Base-by-base conservation (phyloP, 805 yeast species). In the Ogataea henricii region DNA sequence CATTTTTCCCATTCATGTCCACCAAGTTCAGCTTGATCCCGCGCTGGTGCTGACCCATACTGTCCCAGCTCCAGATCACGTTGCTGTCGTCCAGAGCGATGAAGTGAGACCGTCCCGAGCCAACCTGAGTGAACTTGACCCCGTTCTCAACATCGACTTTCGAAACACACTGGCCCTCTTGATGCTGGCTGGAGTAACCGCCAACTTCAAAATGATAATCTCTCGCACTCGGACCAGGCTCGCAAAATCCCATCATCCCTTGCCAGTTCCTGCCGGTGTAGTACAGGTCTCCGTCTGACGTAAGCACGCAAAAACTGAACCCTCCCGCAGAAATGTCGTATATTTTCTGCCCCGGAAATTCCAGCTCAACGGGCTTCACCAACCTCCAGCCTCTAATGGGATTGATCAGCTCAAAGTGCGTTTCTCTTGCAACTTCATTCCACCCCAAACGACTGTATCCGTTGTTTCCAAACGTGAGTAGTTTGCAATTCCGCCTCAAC, bases 61-160 rank as follows among this genome's bases (percentile, higher is more conserved):
- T 63, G 60, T 85, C 90, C 91, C 91, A 85, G 1, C 81, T 71
- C 74, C 81, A 83, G 1, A 86, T 49, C 4, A 67, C 58, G 20
- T 77, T 73, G 1, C 64, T 40, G 10, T 71, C 65, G 52, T 82
- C 87, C 39, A 85, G 62, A 0, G 83, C 90, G 12, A 85, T 64
- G 45, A 84, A 74, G 62, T 84, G 89, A 23, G 76, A 68, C 52
- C 92, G 65, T 0, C 92, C 92, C 36, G 87, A 76, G 16, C 81
- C 71, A 2, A 85, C 71, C 6, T 79, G 71, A 2, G 74, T 58
- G 41, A 84, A 70, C 40, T 67, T 68, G 1, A 65, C 40, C n/a
- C 40, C 49, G 12, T 39, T 43, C 10, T 52, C 50, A 3, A 42
- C 43, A 5, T 42, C 35, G 34, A 53, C 56, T 9, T 43, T 38